Evolutionary conservation across 2,329 filamentous ascomycete genomes (phyloP), one percentile per base, ranked within the genome.

Genomic region (Cytospora chrysosperma): DNA sequence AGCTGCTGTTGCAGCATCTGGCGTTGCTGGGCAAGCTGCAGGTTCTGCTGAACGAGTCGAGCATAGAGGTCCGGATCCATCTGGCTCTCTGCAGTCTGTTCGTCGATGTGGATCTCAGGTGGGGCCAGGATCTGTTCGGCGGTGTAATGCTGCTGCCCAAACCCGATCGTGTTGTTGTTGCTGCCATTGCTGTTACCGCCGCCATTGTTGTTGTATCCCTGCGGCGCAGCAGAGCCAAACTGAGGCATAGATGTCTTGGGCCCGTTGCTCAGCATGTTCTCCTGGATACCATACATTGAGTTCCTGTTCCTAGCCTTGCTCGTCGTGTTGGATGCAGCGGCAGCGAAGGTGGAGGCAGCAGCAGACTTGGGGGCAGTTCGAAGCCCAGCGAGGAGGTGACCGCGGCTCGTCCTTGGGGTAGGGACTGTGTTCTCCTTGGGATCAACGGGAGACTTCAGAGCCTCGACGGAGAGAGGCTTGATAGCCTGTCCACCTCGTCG

Each of bases 1-100:
- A 98, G 84, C 78, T 98, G 93, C 78, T 97, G 93, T 78, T 98
- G 93, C 59, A 98, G 86, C 68, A 91, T 90, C 79, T 97, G 93
- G 78, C 98, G 94, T 78, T 97, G 93, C 73, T 97, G 92, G 49
- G 93, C 92, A 57, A 99, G 84, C 73, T 96, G 96, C 74, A 95
- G 80, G 75, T 97, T 97, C 71, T 93, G 96, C 63, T 92, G 90
- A 72, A 97, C 86, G 68, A 98, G 82, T 77, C 97, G 92, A 59
- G 93, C 91, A 69, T 97, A 95, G 59, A 96, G 77, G 66, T 86
- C 89, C 59, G 93, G 92, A 71, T 98, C 95, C 79, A 96, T 91
- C 69, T 88, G 83, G 66, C 91, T 85, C 70, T 89, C 64, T 7
- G 27, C 86, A 54, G 83, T 82, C 70, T 88, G 84, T 67, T 88